Evolutionary conservation across 2,329 filamentous ascomycete genomes (phyloP), one percentile per base, ranked within the genome.

Genomic region (Colletotrichum liriopes): DNA sequence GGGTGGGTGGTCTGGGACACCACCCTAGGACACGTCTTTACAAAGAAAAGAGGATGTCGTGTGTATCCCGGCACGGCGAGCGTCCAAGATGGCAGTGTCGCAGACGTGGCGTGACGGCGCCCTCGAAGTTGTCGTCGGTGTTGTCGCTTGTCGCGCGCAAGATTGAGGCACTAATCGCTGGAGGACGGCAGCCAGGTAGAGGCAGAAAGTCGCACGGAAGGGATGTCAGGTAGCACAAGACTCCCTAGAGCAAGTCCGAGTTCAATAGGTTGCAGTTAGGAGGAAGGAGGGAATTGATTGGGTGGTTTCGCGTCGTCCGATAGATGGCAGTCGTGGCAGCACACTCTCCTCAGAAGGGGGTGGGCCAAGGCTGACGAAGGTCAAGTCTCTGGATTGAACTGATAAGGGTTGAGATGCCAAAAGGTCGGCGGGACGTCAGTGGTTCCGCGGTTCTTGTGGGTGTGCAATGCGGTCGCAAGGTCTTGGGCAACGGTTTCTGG

Each of bases 1-100:
- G 51, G 54, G 23, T 35, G 79, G 81, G 82, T 82, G 81, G 82
- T 80, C 79, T 81, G 75, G 66, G 76, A 78, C 80, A 84, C 84
- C 84, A 84, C 82, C 82, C 79, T 72, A 63, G 67, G 71, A 70
- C 43, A 51, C 55, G 47, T 73, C 61, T 54, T 55, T 65, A 65
- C 59, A 60, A 69, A 69, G 60, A 72, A 49, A 59, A 69, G 49
- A 49, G 49, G 5, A 39, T 18, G 18, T 32, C n/a, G 14, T 14
- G 16, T 26, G 49, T 54, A 70, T 70, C 45, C 43, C 39, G 56
- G 67, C 67, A 71, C 61, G 32, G n/a, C 56, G 37, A 63, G 61
- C 55, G 55, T 66, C 56, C 41, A 49, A 66, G 62, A 37, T 52
- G 14, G 43, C 61, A 45, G 41, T 26, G 51, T 66, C 26, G 35